phyloP scores from a whole-genome alignment of 75 land plant species.

The Pseudotsuga menziesii region DNA sequence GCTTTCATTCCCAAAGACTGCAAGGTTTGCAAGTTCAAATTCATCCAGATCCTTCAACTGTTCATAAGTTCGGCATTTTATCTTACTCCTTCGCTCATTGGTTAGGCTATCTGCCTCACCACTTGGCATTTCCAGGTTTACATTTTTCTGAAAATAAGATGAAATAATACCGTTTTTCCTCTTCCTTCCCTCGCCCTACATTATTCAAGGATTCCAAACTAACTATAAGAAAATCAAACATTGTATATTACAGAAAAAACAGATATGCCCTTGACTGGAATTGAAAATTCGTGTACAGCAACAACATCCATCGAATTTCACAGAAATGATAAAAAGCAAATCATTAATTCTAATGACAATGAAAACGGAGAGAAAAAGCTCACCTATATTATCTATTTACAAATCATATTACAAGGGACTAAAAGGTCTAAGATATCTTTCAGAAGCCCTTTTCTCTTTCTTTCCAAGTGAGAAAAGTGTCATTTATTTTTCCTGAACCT shows the following conservation, averaged over 20 bases:
- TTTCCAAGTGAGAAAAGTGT: too few species aligned
- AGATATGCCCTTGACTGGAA: neutral
- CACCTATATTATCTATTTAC: neutral
- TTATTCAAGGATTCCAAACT: neutral
- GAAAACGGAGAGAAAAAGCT: neutral
- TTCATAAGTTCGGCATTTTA: constrained; percentile 42
- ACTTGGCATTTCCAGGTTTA: neutral
- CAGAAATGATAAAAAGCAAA: neutral
- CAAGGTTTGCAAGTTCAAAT: constrained; percentile 69
- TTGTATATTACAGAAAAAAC: neutral
- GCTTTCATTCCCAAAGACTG: constrained; percentile 60
- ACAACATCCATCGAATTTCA: neutral
- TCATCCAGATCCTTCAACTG: constrained; percentile 60
- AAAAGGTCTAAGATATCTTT: too few species aligned
- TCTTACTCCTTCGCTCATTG: neutral
- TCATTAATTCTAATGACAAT: neutral
- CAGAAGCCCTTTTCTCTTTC: too few species aligned
- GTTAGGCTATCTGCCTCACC: constrained; percentile 1
- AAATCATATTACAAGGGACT: too few species aligned
- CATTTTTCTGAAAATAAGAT: neutral
- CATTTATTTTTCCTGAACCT: too few species aligned
- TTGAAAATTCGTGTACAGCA: neutral
- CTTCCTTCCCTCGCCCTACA: neutral
- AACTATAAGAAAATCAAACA: neutral
- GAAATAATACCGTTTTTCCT: constrained; percentile 1